Base-by-base conservation (phyloP, 1,139 yeast species). In the Lodderomyces pseudojiufengensis region DNA sequence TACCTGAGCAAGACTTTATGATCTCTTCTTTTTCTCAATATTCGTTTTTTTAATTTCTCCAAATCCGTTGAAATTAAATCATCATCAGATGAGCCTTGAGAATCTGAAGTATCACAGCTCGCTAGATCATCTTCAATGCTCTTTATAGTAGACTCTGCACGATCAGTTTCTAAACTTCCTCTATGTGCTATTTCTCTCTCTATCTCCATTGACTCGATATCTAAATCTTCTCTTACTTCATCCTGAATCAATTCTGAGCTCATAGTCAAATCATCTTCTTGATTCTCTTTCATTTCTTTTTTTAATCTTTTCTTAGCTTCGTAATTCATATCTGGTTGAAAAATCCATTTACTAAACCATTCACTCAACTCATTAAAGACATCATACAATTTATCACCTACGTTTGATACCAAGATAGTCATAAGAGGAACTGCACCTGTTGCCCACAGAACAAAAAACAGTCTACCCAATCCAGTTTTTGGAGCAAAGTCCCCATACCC, bases 401-500 rank as follows among this genome's bases (percentile, higher is more conserved):
- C 62, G 38, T 78, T 78, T 1, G 92, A 81, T 25, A 87, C 78
- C 33, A 87, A 65, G 12, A 83, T 80, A 0, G 95, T 84, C 94
- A 87, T 86, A 41, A 86, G 64, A 0, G 96, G 96, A 11, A 87
- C 83, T 0, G 95, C 95, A 5, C 78, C 65, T 15, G 86, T 56
- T 0, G 90, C 83, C 95, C 95, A 87, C 3, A 77, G 58, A 9
- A 84, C 78, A 50, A 86, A 87, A 47, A 86, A 78, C 1, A 81
- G 74, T 31, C 84, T 61, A 0, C 95, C 95, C 6, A 84, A 78
- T 1, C 79, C 60, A 0, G 80, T 57, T 3, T 39, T 42, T 0
- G 95, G 95, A 0, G 78, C 67, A 48, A 63, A 80, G 49, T 82
- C 90, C 22, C 96, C 96, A 57, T 84, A 86, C 0, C 96, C 95